Conservation (phyloP, 495 filamentous ascomycete genomes). For the Mycothermus thermophilus region DNA sequence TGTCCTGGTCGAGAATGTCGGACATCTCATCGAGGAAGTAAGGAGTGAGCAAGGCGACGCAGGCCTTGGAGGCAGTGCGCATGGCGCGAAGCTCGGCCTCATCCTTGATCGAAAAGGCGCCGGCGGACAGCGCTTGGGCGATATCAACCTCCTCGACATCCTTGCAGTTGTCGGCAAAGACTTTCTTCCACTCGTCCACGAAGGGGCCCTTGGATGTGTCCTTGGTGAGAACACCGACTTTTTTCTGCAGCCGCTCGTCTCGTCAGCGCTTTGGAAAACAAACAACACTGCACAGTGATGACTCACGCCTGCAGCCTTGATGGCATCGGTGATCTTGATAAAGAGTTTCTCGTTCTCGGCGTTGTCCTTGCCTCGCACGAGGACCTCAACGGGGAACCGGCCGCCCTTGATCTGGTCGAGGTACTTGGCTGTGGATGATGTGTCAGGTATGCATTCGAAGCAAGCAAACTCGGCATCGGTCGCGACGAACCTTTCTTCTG, state of each 20-base stretch:
- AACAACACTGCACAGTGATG: conserved; percentile 4
- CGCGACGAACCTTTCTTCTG: conserved; percentile 72
- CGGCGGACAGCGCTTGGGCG: conserved; percentile 59
- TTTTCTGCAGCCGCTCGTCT: conserved; percentile 44
- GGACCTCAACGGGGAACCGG: conserved; percentile 76
- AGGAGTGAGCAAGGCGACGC: conserved; percentile 78
- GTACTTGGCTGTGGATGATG: conserved; percentile 56
- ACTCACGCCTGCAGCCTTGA: conserved; percentile 78
- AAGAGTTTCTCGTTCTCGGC: conserved; percentile 81
- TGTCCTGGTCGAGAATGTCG: conserved; percentile 80
- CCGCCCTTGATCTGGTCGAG: conserved; percentile 84
- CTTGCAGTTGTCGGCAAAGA: conserved; percentile 57
- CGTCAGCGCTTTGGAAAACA: conserved; percentile 8
- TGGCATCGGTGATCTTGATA: conserved; percentile 62
- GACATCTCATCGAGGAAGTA: conserved; percentile 99
- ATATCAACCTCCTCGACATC: conserved; percentile 88
- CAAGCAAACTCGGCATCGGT: background rate
- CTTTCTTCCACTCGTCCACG: conserved; percentile 87
- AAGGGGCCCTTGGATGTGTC: conserved; percentile 78
- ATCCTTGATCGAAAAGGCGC: conserved; percentile 89
- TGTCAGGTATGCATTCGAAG: no score
- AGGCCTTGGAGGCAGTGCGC: conserved; percentile 82
- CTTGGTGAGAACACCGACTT: conserved; percentile 74
- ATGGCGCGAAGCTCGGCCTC: conserved; percentile 88
- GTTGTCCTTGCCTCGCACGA: conserved; percentile 79